Percentiles rank a stretch among this genome's conserved stretches.
These are phyloP conservation scores for Euphorbia pulcherrima DNA, from an alignment of 345 rosid species.

Conservation along the genomic window DNA sequence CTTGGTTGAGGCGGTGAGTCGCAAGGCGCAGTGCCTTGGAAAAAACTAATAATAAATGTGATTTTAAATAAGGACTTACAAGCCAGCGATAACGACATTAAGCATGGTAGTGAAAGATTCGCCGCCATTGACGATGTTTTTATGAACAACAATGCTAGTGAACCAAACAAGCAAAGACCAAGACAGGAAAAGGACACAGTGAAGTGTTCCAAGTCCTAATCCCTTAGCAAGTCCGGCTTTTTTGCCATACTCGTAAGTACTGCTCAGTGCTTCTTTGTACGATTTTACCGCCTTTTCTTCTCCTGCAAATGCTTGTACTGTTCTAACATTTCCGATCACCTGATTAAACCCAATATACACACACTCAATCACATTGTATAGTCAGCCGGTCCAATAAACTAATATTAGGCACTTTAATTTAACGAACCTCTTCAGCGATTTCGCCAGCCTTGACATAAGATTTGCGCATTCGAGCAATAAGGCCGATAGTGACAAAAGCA, in stretches of 20 bases:
- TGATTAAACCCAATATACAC: slow-evolving; percentile 13
- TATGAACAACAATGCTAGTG: slow-evolving; percentile 80
- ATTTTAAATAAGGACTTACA: slow-evolving; percentile 54
- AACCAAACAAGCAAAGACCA: slow-evolving; percentile 98
- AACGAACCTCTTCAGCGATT: slow-evolving; percentile 88
- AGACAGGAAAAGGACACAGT: slow-evolving; percentile 76
- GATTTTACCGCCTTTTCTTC: slow-evolving; percentile 80
- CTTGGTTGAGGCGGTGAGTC: too few species aligned
- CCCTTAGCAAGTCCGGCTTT: slow-evolving; percentile 91
- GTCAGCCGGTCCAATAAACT: too few species aligned
- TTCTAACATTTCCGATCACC: slow-evolving; percentile 95
- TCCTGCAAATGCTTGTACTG: slow-evolving; percentile 93
- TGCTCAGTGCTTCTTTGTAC: slow-evolving; percentile 63
- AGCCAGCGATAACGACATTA: slow-evolving; percentile 87
- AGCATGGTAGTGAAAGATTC: slow-evolving; percentile 98
- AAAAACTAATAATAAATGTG: too few species aligned
- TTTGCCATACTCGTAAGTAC: slow-evolving; percentile 68
- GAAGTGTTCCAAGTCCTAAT: slow-evolving; percentile 80
- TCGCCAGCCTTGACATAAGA: slow-evolving; percentile 91
- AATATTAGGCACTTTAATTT: too few species aligned
- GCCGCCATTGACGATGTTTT: slow-evolving; percentile 74
- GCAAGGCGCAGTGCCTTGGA: too few species aligned
- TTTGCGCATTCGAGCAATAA: slow-evolving; percentile 69
- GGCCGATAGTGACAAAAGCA: slow-evolving; percentile 78
- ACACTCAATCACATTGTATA: too few species aligned